These are phyloP conservation scores for Imleria badia DNA, from an alignment of 768 basidiomycete genomes.

Conservation along the genomic window DNA sequence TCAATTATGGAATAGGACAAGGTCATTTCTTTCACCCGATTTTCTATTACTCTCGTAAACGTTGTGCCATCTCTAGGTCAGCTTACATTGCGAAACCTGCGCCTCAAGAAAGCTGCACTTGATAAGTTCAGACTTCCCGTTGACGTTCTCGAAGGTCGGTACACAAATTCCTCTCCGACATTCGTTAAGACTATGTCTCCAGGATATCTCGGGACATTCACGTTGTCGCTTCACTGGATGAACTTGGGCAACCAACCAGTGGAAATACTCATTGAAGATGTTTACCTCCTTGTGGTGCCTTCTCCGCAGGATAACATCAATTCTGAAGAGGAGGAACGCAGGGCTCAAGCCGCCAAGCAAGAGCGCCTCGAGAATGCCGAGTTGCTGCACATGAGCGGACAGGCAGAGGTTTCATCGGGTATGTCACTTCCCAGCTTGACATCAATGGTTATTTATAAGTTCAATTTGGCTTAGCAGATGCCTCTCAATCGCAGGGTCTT, in stretches of 20 bases:
- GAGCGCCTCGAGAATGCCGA: slow-evolving; percentile 91
- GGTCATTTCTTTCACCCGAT: slow-evolving; percentile 41
- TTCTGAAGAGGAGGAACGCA: slow-evolving; percentile 79
- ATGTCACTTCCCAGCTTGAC: slow-evolving; percentile 10
- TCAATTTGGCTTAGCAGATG: slow-evolving; percentile 32
- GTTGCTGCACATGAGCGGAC: slow-evolving; percentile 64
- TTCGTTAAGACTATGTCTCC: not conserved
- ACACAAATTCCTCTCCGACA: not conserved
- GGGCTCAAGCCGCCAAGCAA: slow-evolving; percentile 81
- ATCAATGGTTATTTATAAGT: not conserved
- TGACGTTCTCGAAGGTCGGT: slow-evolving; percentile 86
- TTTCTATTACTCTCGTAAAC: not conserved
- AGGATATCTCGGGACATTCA: slow-evolving; percentile 88
- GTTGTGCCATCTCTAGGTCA: slow-evolving; percentile 49
- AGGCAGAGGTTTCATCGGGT: slow-evolving; percentile 54
- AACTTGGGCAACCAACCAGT: slow-evolving; percentile 88
- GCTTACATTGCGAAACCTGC: slow-evolving; percentile 74
- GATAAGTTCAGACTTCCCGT: slow-evolving; percentile 96
- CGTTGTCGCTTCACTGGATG: slow-evolving; percentile 85
- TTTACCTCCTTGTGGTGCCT: slow-evolving; percentile 91
- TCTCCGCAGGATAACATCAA: slow-evolving; percentile 66
- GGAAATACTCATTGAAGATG: slow-evolving; percentile 88
- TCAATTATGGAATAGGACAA: slow-evolving; percentile 90
- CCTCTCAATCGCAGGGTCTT: slow-evolving; percentile 80
- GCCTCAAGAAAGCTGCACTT: slow-evolving; percentile 88